phyloP scores from a whole-genome alignment of 129 eudicot genomes.

The Pittosporum tobira region DNA sequence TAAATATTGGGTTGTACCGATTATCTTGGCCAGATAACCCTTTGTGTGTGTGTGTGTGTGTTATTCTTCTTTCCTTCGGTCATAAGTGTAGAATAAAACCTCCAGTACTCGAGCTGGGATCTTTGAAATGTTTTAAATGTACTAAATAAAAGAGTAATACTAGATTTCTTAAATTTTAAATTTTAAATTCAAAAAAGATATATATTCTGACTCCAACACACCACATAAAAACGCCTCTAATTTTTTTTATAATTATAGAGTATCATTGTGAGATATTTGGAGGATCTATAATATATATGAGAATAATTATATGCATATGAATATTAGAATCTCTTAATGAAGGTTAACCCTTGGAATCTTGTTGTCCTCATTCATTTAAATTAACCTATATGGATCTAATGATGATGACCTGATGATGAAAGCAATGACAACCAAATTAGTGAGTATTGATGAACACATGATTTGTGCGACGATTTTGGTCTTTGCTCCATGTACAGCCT shows the following conservation, averaged over 20 bases:
- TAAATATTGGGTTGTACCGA: too few relatives aligned
- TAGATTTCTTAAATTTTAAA: background rate
- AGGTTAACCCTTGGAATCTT: background rate
- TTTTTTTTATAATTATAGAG: too few relatives aligned
- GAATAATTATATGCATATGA: background rate
- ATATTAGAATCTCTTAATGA: background rate
- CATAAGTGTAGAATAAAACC: background rate
- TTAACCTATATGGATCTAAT: background rate
- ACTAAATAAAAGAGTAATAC: too few relatives aligned
- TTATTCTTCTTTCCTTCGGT: background rate
- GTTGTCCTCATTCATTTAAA: too few relatives aligned
- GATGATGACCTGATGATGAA: background rate
- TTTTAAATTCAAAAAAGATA: too few relatives aligned
- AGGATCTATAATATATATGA: background rate
- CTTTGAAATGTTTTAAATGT: background rate
- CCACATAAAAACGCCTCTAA: too few relatives aligned
- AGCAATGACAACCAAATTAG: background rate
- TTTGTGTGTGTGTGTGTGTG: too few relatives aligned
- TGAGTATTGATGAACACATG: background rate
- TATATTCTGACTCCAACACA: too few relatives aligned
- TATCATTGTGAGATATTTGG: background rate
- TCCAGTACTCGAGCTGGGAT: background rate
- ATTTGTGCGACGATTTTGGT: constrained; percentile 11
- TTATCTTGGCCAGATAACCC: too few relatives aligned
- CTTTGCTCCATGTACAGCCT: constrained; percentile 6